Conservation (phyloP, 192 early-diverging fungal species). For the Geranomyces variabilis region DNA sequence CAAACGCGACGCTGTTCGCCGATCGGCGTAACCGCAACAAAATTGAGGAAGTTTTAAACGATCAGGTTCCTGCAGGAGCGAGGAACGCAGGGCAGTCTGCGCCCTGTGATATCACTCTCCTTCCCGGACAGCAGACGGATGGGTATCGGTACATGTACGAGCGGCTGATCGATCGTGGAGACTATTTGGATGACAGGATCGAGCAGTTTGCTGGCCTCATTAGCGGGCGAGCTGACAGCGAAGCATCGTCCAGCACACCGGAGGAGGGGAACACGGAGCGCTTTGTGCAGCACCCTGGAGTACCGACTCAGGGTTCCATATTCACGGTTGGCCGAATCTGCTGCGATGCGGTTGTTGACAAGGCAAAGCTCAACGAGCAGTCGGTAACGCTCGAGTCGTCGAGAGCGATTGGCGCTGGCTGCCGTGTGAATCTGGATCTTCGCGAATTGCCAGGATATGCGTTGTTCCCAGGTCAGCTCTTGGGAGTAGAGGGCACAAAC, state of each 20-base stretch:
- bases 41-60: slow-evolving; percentile 61
- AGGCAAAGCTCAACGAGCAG: slow-evolving; percentile 66
- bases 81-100: slow-evolving; percentile 1
- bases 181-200: slow-evolving; percentile 60
- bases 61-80: slow-evolving; percentile 46
- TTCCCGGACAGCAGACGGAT: slow-evolving; percentile 51
- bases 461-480: slow-evolving; percentile 90
- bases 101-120: slow-evolving; percentile 36
- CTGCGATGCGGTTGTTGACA: slow-evolving; percentile 61
- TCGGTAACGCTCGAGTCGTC: slow-evolving; percentile 85
- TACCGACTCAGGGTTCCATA: slow-evolving; percentile 55
- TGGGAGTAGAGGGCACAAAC: slow-evolving; percentile 74
- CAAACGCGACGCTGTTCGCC: slow-evolving; percentile 37
- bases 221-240: slow-evolving; percentile 25
- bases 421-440: slow-evolving; percentile 66
- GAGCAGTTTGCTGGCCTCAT: slow-evolving; percentile 52
- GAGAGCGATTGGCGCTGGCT: slow-evolving; percentile 70
- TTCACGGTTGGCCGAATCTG: slow-evolving; percentile 80
- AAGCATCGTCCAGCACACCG: slow-evolving; percentile 27
- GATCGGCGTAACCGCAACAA: slow-evolving; percentile 52
- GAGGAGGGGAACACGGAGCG: slow-evolving; percentile 20
- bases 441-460: slow-evolving; percentile 50
- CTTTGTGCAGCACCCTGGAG: slow-evolving; percentile 18
- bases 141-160: slow-evolving; percentile 84
- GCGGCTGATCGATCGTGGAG: slow-evolving; percentile 66